Conservation (phyloP, 2,329 filamentous ascomycete genomes). For the Calonectria pseudoturangicola region DNA sequence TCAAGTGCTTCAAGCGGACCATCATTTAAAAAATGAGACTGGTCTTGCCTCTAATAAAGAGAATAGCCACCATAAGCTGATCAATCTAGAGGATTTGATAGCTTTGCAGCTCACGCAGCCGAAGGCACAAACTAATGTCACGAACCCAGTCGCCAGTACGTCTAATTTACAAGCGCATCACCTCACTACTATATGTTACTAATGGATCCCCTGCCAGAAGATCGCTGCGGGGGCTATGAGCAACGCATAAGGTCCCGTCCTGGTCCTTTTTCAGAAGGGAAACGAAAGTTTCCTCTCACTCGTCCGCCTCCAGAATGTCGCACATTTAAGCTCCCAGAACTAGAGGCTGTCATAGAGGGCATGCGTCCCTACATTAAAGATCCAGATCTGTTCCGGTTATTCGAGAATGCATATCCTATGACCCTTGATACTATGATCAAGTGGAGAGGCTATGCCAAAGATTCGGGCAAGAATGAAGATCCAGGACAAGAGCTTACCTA, state of each 20-base stretch:
- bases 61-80: neutral
- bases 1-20: neutral
- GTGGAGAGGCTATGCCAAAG: constrained; percentile 8
- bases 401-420: constrained; percentile 13
- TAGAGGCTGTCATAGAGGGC: neutral
- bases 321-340: neutral
- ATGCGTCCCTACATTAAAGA: constrained; percentile 10
- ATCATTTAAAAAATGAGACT: neutral
- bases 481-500: constrained; percentile 9
- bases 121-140: neutral
- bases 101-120: neutral
- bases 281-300: neutral
- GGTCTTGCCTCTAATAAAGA: neutral
- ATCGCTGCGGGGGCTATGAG: constrained; percentile 2
- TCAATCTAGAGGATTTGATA: neutral
- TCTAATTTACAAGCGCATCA: neutral
- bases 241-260: neutral
- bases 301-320: constrained; percentile 11
- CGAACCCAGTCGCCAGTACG: neutral
- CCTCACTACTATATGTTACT: neutral
- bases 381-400: neutral
- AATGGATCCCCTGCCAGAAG: neutral
- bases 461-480: neutral
- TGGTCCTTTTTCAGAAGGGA: neutral
- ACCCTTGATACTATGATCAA: constrained; percentile 16